Evolutionary conservation across 768 basidiomycete genomes (phyloP), one percentile per base, ranked within the genome.

Genomic region (Hysterangium stoloniferum): DNA sequence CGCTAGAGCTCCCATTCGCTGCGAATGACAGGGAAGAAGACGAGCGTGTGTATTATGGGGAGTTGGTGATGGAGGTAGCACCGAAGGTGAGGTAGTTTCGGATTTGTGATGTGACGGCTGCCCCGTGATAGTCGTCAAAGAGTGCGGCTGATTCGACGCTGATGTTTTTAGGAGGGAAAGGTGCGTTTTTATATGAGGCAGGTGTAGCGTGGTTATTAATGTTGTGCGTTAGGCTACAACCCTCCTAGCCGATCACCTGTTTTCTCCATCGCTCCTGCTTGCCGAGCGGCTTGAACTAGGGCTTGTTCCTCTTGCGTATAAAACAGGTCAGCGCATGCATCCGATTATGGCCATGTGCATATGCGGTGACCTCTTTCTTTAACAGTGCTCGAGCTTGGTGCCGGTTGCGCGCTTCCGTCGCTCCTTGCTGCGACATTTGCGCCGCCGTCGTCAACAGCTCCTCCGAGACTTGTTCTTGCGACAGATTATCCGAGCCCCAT

Each of bases 401-500:
- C 83, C 6, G 84, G 86, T 5, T 74, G 77, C 38, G 84, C 77
- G 15, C 61, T 89, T 6, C 84, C 84, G 4, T 84, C 81, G 0
- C 66, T 86, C 1, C 68, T 88, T 1, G 57, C 78, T 31, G 69
- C 79, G 35, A 76, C 72, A 6, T 58, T 67, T 8, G 52, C 64
- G 2, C 56, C 65, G 3, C 66, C 76, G 2, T 36, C 19, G 24
- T 45, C 27, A 20, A 33, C 27, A 2, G 20, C 24, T 9, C 37
- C 17, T n/a, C 80, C 82, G 3, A 65, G 71, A 8, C 64, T 79
- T 31, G 67, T 84, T 32, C 76, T 84, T 12, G 69, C 72, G 19
- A 85, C 81, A 3, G 85, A 90, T 61, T 82, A 84, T 61, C 82
- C 84, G 1, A 82, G 86, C 57, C 66, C 73, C 2, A 64, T 62